Base-by-base conservation (phyloP, 2,329 filamentous ascomycete genomes). In the Teratosphaeria destructans region DNA sequence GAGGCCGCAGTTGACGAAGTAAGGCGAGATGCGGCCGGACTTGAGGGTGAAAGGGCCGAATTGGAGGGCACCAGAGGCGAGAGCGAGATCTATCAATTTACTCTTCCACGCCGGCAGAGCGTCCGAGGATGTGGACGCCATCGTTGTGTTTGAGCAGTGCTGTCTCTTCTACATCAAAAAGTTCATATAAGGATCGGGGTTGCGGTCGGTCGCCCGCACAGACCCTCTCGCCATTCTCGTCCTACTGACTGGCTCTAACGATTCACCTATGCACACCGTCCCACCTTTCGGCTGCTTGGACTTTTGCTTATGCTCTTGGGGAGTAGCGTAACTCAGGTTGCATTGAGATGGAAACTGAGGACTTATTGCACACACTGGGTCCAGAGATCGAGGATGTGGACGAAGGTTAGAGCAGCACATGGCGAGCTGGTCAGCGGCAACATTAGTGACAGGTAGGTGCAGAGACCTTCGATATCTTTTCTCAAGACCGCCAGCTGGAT, bases 1-100 rank as follows among this genome's bases (percentile, higher is more conserved):
- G 69, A 89, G 85, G 61, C 92, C 91, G 54, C 92, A 91, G 76
- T 96, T 96, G 85, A 97, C 95, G 81, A 97, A 97, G 82, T 97
- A 97, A 52, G 94, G 94, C 12, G 91, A 96, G 68, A 73, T 81
- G 70, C 93, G 89, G 76, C 90, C 89, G 58, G 92, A 96, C 79
- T 99, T 99, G 72, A 99, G 85, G 68, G 87, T 89, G 78, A 90
- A 94, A 72, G 82, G 85, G 74, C 90, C 90, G 73, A 94, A 94
- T 70, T 86, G 88, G 66, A 94, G 83, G 68, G 89, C 85, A 63
- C 82, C 82, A 68, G 85, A 85, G 26, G 78, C 75, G 65, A 92
- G 81, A 70, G 87, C 83, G 60, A 87, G 82, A 70, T 83, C 75
- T 67, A 94, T 81, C 74, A 95, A 90, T 61, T 82, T 80, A 65